phyloP scores from a whole-genome alignment of 2,329 filamentous ascomycete genomes.

The Colletotrichum sansevieriae region DNA sequence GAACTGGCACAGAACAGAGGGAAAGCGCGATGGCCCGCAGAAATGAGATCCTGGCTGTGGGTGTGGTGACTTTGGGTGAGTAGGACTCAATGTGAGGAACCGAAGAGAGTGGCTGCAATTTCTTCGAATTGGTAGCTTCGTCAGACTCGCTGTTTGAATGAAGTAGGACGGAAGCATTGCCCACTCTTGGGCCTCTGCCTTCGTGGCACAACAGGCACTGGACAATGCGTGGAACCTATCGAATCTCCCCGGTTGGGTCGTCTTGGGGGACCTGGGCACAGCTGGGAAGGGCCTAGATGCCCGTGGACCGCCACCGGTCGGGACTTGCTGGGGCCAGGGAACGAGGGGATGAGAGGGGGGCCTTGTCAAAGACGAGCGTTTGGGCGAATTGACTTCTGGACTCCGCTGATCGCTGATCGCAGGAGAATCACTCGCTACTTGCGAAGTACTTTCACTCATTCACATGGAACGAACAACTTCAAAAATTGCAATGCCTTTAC shows the following conservation, averaged over 20 bases:
- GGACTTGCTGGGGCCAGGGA: slow-evolving; percentile 10
- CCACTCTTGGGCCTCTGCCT: slow-evolving; percentile 9
- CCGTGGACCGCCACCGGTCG: slow-evolving; percentile 36
- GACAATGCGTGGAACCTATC: neutral
- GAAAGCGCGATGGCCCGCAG: slow-evolving; percentile 22
- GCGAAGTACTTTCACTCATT: neutral
- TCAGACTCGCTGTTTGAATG: slow-evolving; percentile 3
- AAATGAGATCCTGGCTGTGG: slow-evolving; percentile 24
- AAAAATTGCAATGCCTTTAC: too few relatives aligned
- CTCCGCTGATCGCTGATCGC: slow-evolving; percentile 35
- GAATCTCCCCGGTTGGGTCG: slow-evolving; percentile 13
- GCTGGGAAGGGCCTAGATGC: slow-evolving; percentile 29
- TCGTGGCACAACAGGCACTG: neutral
- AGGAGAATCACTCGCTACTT: slow-evolving; percentile 26
- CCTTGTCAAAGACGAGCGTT: slow-evolving; percentile 20
- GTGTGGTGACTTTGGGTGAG: neutral
- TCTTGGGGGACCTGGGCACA: neutral
- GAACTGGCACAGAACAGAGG: neutral
- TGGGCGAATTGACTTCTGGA: slow-evolving; percentile 37
- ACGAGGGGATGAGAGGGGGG: slow-evolving; percentile 9
- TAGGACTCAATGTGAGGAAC: neutral
- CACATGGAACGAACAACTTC: too few relatives aligned
- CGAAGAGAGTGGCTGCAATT: too few relatives aligned
- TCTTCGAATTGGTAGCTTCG: too few relatives aligned
- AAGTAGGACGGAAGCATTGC: slow-evolving; percentile 10